These are phyloP conservation scores for Trametes versicolor DNA, from an alignment of 1,284 basidiomycete genomes.

Conservation along the genomic window DNA sequence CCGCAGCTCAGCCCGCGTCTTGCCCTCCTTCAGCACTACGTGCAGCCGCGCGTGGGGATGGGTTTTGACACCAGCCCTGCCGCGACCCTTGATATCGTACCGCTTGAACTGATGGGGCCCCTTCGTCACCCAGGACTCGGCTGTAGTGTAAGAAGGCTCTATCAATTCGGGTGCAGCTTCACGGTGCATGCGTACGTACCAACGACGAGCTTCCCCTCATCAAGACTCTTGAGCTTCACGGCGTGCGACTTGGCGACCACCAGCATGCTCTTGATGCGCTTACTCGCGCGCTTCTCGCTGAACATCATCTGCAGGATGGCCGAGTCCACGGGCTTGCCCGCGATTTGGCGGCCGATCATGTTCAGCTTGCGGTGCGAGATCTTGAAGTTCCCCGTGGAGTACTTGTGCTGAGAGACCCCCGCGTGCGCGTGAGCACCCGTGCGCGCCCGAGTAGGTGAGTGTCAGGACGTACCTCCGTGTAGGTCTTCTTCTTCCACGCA, in stretches of 20 bases:
- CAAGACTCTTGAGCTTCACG: slow-evolving; percentile 78
- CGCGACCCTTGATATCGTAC: slow-evolving; percentile 89
- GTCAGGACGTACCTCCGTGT: slow-evolving; percentile 43
- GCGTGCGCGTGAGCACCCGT: not conserved
- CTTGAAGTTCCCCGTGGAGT: slow-evolving; percentile 91
- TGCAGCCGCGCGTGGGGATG: slow-evolving; percentile 84
- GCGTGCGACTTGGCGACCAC: slow-evolving; percentile 91
- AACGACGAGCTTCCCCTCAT: slow-evolving; percentile 82
- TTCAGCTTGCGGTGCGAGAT: slow-evolving; percentile 95
- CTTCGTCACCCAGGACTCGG: slow-evolving; percentile 95
- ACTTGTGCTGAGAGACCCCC: slow-evolving; percentile 75
- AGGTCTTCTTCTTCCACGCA: slow-evolving; percentile 40
- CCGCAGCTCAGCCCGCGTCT: slow-evolving; percentile 78
- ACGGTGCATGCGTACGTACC: slow-evolving; percentile 59
- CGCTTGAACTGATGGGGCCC: slow-evolving; percentile 73
- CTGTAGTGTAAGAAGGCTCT: slow-evolving; percentile 50
- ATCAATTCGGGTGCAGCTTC: not conserved
- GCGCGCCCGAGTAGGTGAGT: not conserved
- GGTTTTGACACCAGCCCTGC: slow-evolving; percentile 80
- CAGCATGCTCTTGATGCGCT: slow-evolving; percentile 89
- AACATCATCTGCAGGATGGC: slow-evolving; percentile 98
- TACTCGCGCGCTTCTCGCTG: slow-evolving; percentile 89
- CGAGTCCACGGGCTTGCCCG: slow-evolving; percentile 90
- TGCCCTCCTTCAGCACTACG: slow-evolving; percentile 87
- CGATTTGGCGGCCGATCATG: slow-evolving; percentile 87